Evolutionary conservation across 1,284 basidiomycete genomes (phyloP), one percentile per base, ranked within the genome.

Genomic region (Trametes hirsuta): DNA sequence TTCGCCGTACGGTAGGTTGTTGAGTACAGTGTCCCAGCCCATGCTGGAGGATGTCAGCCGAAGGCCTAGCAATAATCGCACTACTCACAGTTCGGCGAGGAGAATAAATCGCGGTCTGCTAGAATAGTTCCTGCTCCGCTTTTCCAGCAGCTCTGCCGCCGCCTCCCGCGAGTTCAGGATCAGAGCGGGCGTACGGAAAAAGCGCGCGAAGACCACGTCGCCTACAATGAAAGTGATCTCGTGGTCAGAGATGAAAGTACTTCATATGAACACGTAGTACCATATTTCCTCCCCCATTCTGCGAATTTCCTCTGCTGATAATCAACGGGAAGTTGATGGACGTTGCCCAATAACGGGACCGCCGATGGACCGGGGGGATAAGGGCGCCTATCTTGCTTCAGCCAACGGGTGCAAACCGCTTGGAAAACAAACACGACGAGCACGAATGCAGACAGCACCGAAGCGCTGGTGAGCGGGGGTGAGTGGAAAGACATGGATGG

Each of bases 131-230:
- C 71, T 63, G n/a, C 77, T 74, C 15, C 76, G 68, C 65, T 76
- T 78, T 39, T 77, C 78, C 61, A 81, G 62, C n/a, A 81, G 66
- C 11, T 80, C 79, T 8, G 67, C 63, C 5, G 76, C 74, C 0
- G 71, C 71, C 52, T 74, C 63, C 2, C 63, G 55, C 3, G 76
- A 74, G 64, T 77, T 77, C 22, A 81, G 51, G 45, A 81, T 63
- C 21, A 80, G 57, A 39, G 76, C 71, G 6, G 74, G 71, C 3
- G 66, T 70, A 4, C 74, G 75, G 41, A 76, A 68, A 22, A 75
- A 69, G 47, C 66, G 65, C 14, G 77, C 65, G 62, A 74, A 76
- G 30, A 79, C 69, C 35, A 81, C 66, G 49, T 77, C 75, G 9
- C 75, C 75, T 76, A 25, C 11, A n/a, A 11, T n/a, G 30, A n/a